Base-by-base conservation (phyloP, 2,329 filamentous ascomycete species). In the Nemania diffusa region DNA sequence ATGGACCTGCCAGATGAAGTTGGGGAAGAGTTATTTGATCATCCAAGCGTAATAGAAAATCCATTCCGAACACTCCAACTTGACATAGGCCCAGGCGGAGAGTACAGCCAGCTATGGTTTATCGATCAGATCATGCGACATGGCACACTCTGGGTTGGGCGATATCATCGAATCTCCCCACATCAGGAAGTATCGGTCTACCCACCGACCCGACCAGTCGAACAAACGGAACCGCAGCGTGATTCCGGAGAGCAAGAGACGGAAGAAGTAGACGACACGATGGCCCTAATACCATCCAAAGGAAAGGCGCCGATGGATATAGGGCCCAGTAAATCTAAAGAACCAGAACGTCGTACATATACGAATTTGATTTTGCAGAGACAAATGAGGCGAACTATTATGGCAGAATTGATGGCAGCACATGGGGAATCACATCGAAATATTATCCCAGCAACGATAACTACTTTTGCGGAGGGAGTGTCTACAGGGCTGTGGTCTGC, bases 31-130 rank as follows among this genome's bases (percentile, higher is more conserved):
- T 20, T 62, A 34, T 48, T 44, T 27, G 60, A 63, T 13, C 51
- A 55, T 27, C 37, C 51, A 5, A 22, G 3, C 22, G 42, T 63
- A 4, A 26, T 57, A 5, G n/a, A 22, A 37, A 24, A 42, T 2
- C 60, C 60, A 5, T 63, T 55, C 40, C 4, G 22, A 24, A 48
- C 52, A 13, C 24, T 63, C 13, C 34, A 50, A 50, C 34, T 63
- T 3, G 60, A 63, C 37, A 40, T 57, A n/a, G n/a, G 13, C 2
- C 60, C 37, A 13, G n/a, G 46, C 26, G 51, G 52, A 9, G 22
- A 48, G 20, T 63, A 34, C 26, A 51, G 51, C 26, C 60, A 63
- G 34, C 20, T 63, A 17, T 63, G 60, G 60, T 63, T 63, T 22
- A 26, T 63, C 15, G 60, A 63, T 17, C 34, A 34, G 15, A 63